Evolutionary conservation across 1,284 basidiomycete species (phyloP).

Genomic region (Pulchroboletus neoregius): DNA sequence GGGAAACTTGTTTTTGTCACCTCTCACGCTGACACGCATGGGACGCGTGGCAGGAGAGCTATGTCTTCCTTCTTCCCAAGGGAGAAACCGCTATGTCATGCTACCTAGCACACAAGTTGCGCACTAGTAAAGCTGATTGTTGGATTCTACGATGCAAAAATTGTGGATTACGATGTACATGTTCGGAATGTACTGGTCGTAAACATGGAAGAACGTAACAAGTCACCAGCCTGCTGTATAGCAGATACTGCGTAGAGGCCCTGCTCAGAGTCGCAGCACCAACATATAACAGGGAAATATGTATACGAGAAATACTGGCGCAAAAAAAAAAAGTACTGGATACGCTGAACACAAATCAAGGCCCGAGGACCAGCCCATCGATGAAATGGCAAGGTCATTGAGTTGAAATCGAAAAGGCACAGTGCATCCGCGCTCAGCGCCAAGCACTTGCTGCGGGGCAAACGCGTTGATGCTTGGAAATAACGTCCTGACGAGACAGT

Average conservation of each 20-base stretch:
- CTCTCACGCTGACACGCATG: neutral
- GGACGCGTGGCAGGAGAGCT: neutral
- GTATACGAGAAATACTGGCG: neutral
- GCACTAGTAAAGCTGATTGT: neutral
- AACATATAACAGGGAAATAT: neutral
- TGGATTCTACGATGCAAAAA: neutral
- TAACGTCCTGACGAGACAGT: conserved; percentile 27
- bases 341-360: conserved; percentile 1
- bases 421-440: conserved; percentile 9
- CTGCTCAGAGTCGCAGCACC: neutral
- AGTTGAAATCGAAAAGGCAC: neutral
- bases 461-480: conserved; percentile 28
- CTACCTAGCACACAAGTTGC: neutral
- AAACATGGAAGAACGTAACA: neutral
- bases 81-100: no score
- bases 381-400: neutral
- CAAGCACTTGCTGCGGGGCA: conserved; percentile 23
- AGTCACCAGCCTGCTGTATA: neutral
- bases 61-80: neutral
- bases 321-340: neutral
- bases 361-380: neutral
- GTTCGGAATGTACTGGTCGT: neutral
- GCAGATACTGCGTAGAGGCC: neutral
- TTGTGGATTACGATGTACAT: neutral
- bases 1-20: neutral